Conservation (phyloP, 306 rosid genomes). For the Inga oerstediana region DNA sequence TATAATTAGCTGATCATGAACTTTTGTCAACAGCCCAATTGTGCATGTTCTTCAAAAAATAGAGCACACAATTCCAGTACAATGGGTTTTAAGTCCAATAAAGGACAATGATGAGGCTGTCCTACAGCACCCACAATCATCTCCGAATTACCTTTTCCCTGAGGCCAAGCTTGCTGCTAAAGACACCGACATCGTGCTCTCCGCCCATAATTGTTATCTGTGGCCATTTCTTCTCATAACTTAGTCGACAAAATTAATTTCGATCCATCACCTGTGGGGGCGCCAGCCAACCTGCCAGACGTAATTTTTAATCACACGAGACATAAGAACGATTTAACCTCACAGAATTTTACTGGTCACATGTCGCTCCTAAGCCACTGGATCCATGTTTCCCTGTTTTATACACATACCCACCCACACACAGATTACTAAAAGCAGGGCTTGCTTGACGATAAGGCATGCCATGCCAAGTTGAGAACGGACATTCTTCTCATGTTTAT, state of each 20-base stretch:
- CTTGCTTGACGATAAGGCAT: constrained; percentile 9
- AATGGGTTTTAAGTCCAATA: neutral
- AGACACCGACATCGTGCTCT: neutral
- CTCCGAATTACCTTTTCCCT: neutral
- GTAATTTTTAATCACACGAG: constrained; percentile 22
- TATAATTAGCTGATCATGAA: constrained; percentile 3
- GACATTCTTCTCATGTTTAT: neutral
- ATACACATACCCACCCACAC: neutral
- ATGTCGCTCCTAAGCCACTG: neutral
- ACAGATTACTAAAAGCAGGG: constrained; percentile 1
- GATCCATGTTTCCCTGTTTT: neutral
- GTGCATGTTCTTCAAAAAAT: neutral
- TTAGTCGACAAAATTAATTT: constrained; percentile 32
- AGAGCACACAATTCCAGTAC: neutral
- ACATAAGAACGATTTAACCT: neutral
- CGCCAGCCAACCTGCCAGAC: constrained; percentile 16
- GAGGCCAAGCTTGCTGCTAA: constrained; percentile 14
- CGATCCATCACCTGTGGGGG: neutral
- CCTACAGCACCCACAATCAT: constrained; percentile 3
- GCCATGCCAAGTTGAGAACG: neutral
- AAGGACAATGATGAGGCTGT: neutral
- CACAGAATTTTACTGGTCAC: neutral
- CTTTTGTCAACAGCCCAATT: neutral
- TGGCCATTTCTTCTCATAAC: constrained; percentile 22
- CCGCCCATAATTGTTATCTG: constrained; percentile 18